Evolutionary conservation across 2,329 filamentous ascomycete species (phyloP), one percentile per base, ranked within the genome.

Genomic region (Fusarium xylarioides): DNA sequence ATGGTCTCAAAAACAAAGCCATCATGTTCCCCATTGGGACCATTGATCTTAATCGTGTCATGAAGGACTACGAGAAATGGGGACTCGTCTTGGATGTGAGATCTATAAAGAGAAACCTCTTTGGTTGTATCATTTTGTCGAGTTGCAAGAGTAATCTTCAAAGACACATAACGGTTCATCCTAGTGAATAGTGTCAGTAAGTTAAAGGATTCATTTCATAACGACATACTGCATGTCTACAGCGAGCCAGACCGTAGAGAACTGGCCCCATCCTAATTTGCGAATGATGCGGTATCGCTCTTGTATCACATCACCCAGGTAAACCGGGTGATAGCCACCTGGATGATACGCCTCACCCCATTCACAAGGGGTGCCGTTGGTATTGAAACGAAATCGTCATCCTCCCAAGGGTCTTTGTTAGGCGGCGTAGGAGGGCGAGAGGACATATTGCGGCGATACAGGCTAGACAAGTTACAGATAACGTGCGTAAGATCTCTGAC

Each of bases 191-290:
- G 11, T n/a, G 23, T 34, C 23, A 26, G 38, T 35, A 18, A 34
- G 1, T 6, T 14, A 2, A 4, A 8, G 9, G 2, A 7, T 5
- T 7, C 3, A 12, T 5, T 8, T 2, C 5, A 10, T 7, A n/a
- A 9, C 5, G 7, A 16, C 57, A 4, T 34, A 61, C 50, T 32
- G 1, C 4, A 5, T 43, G 5, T 57, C 58, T 0, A 57, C 7
- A 0, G 7, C 50, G 0, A 57, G 38, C 50, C 58, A 61, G 11
- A 61, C 58, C 0, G 58, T 61, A 0, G 50, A 61, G 5, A 1
- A 61, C 1, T 61, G 58, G 0, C 58, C 58, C 58, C 50, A 61
- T 30, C 50, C 50, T 0, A 61, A 1, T 1, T 61, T 61, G 1
- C 50, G 38, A 18, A 61, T 40, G 7, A 57, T 11, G 1, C 64